phyloP scores from a whole-genome alignment of 768 basidiomycete genomes.

The Suillus plorans region DNA sequence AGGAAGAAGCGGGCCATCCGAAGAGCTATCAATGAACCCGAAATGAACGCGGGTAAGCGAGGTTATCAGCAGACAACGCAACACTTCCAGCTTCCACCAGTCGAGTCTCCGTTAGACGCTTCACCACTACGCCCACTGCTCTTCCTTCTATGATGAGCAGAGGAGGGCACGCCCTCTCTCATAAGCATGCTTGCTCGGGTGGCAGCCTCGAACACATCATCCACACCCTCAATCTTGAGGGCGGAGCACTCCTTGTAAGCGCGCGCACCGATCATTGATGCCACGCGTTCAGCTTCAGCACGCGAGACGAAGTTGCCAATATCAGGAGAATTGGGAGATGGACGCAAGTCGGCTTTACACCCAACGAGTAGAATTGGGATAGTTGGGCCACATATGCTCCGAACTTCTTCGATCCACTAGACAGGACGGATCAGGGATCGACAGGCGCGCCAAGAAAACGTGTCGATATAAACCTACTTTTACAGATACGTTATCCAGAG shows the following conservation, averaged over 20 bases:
- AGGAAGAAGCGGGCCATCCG: background rate
- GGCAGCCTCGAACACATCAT: conserved; percentile 97
- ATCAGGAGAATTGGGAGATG: conserved; percentile 47
- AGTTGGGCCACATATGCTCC: conserved; percentile 88
- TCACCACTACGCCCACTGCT: conserved; percentile 44
- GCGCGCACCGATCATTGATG: conserved; percentile 82
- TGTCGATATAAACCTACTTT: conserved; percentile 57
- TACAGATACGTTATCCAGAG: conserved; percentile 90
- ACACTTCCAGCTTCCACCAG: conserved; percentile 51
- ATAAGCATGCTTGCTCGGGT: conserved; percentile 96
- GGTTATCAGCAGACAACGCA: conserved; percentile 62
- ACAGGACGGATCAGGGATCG: conserved; percentile 11
- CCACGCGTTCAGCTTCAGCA: conserved; percentile 79
- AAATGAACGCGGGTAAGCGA: conserved; percentile 1
- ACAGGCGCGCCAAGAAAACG: conserved; percentile 10
- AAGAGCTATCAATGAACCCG: background rate
- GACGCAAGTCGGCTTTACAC: conserved; percentile 92
- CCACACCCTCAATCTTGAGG: conserved; percentile 87
- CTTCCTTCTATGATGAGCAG: conserved; percentile 53
- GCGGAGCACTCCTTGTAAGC: conserved; percentile 96
- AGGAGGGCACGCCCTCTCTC: conserved; percentile 71
- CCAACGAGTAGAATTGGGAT: conserved; percentile 96
- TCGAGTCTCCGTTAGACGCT: conserved; percentile 39
- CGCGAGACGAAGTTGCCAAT: conserved; percentile 65
- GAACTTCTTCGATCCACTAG: conserved; percentile 98